Percentiles rank a stretch among this genome's conserved stretches.
These are phyloP conservation scores for Leccinum imitatum DNA, from an alignment of 768 basidiomycete genomes.

Conservation along the genomic window DNA sequence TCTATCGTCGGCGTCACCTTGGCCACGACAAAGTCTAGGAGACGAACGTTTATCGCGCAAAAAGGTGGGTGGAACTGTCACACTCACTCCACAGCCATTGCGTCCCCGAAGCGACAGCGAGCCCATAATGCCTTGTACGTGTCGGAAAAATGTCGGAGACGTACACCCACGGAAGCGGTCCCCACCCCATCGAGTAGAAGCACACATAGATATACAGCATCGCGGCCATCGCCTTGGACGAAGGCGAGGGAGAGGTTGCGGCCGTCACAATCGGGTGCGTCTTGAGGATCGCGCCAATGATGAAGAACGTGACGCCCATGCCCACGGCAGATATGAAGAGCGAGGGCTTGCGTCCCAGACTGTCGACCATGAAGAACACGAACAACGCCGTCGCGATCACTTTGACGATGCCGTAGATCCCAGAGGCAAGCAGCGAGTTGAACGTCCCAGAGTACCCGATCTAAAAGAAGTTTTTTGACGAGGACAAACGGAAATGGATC, in stretches of 20 bases:
- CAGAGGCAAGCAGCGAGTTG: conserved; percentile 68
- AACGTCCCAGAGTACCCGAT: conserved; percentile 64
- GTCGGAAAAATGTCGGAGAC: conserved; percentile 88
- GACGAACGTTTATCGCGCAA: neutral
- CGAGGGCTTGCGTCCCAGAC: conserved; percentile 65
- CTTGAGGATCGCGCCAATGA: conserved; percentile 82
- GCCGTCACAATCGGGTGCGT: conserved; percentile 55
- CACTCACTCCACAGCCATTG: conserved; percentile 82
- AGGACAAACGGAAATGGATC: neutral
- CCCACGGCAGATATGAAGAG: conserved; percentile 73
- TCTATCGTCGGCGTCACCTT: conserved; percentile 69
- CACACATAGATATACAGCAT: conserved; percentile 86
- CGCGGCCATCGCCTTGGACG: conserved; percentile 77
- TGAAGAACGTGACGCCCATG: conserved; percentile 80
- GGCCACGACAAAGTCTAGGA: conserved; percentile 64
- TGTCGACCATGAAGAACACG: conserved; percentile 66
- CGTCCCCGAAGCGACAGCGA: conserved; percentile 69
- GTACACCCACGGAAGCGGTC: conserved; percentile 65
- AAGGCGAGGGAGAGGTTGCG: conserved; percentile 46
- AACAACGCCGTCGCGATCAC: conserved; percentile 64
- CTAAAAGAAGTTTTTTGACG: conserved; percentile 11
- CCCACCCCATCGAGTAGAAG: conserved; percentile 89
- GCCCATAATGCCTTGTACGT: conserved; percentile 76
- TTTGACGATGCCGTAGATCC: conserved; percentile 69
- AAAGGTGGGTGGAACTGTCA: neutral